Evolutionary conservation across 192 early-diverging fungal genomes (phyloP), one percentile per base, ranked within the genome.

Genomic region (Geranomyces variabilis): DNA sequence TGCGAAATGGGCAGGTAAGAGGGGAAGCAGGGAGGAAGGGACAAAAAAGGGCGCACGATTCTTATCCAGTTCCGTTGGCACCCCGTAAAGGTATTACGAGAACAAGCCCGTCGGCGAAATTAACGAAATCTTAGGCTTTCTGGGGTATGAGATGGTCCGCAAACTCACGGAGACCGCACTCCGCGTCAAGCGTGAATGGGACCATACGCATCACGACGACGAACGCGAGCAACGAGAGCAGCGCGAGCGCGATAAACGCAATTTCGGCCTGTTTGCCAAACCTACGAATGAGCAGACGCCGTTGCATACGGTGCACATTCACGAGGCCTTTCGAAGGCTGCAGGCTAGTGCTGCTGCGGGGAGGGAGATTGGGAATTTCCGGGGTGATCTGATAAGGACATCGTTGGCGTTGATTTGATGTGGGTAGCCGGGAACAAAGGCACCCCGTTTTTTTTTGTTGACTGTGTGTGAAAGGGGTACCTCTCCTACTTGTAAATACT

Each of bases 111-210:
- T 90, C 69, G 90, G 89, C 70, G 95, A 99, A 66, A 93, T 99
- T 51, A 92, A 97, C 73, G 97, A 99, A 74, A 95, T 95, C 63
- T 82, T 98, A 2, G 97, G 97, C 12, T 99, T 99, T 73, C 78
- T 99, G 34, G 93, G 91, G 0, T 96, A 91, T 73, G 97, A 99
- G 74, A 93, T 96, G 88, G 96, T 99, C 7, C 88, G 90, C 13
- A 91, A 85, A 19, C 76, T 99, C 26, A 99, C 97, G 21, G 94
- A 96, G 75, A 89, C 87, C 0, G 95, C 91, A 0, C 82, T 98
- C 63, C 75, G 57, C 13, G 74, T 88, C 28, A 85, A 86, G 68
- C 45, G 53, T 44, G 71, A 77, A 53, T 83, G 81, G 85, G 79
- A 83, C 34, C n/a, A n/a, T n/a, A 69, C 22, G 28, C 2, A 47